Evolutionary conservation across 2,329 filamentous ascomycete species (phyloP), one percentile per base, ranked within the genome.

Genomic region (Harringtonia aguacate): DNA sequence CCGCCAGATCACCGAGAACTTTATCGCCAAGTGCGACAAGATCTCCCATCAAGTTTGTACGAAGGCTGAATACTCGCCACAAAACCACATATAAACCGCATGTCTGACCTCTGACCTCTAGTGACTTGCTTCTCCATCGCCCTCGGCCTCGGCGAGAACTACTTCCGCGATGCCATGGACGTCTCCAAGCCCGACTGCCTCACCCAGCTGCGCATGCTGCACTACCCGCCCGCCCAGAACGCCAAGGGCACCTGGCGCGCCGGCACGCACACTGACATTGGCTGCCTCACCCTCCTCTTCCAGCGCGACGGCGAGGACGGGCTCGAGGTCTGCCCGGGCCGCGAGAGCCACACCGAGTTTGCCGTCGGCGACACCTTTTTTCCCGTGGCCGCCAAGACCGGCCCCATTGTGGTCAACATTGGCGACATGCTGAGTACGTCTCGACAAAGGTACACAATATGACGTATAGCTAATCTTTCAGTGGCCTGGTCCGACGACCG

Each of bases 401-500:
- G 38, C 3, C 38, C 27, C 13, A 39, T 39, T 14, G 38, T 39
- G 27, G 38, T 36, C 21, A 36, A 39, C 14, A 36, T 36, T 22
- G 34, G 34, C 17, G 34, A 36, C 15, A 36, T 36, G 34, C 34
- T 36, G 34, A 36, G 34, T 36, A 18, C 4, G 33, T 15, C 33
- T 35, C 20, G 8, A 4, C 15, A n/a, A n/a, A n/a, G n/a, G n/a
- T n/a, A n/a, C n/a, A n/a, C n/a, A n/a, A n/a, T n/a, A n/a, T n/a
- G n/a, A n/a, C n/a, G n/a, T n/a, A n/a, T n/a, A n/a, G n/a, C n/a
- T n/a, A n/a, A 18, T 18, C 20, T 35, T 13, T 7, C 22, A 46
- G 43, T 47, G 78, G 78, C 4, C 24, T 81, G 77, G 76, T 75
- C 69, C 27, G 77, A 82, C 53, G 79, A 81, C 56, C 68, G 76